phyloP scores from a whole-genome alignment of 495 filamentous ascomycete genomes.

The Lophiotrema nucula region DNA sequence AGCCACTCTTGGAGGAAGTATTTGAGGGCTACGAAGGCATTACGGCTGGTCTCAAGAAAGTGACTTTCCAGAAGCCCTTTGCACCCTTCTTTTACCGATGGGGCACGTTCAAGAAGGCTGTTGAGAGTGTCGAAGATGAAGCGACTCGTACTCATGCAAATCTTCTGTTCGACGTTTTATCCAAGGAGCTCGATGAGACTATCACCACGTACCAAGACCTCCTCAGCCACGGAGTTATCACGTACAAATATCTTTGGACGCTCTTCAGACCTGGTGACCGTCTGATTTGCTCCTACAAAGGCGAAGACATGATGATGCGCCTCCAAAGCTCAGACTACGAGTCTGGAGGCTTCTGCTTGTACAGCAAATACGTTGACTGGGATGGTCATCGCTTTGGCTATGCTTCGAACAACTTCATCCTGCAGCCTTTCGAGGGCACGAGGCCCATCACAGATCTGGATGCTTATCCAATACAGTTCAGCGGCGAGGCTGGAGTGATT shows the following conservation, averaged over 20 bases:
- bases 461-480: constrained; percentile 57
- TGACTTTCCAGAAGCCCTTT: constrained; percentile 62
- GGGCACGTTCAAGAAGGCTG: constrained; percentile 51
- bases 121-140: constrained; percentile 39
- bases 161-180: constrained; percentile 55
- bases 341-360: constrained; percentile 34
- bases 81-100: constrained; percentile 66
- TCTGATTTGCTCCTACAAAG: constrained; percentile 39
- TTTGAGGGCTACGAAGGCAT: constrained; percentile 65
- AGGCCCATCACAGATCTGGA: constrained; percentile 54
- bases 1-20: constrained; percentile 55
- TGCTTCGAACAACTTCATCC: constrained; percentile 43
- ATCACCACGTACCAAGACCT: constrained; percentile 57
- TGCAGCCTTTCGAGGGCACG: constrained; percentile 54
- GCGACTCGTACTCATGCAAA: constrained; percentile 54
- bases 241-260: constrained; percentile 57
- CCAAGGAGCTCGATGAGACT: constrained; percentile 57
- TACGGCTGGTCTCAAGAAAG: constrained; percentile 56
- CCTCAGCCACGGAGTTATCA: constrained; percentile 56
- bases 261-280: constrained; percentile 50
- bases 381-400: constrained; percentile 59
- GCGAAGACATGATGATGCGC: constrained; percentile 42
- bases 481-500: constrained; percentile 46
- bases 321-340: constrained; percentile 37
- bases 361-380: constrained; percentile 53